Evolutionary conservation across 768 basidiomycete species (phyloP), one percentile per base, ranked within the genome.

Genomic region (Pulveroboletus sp.): DNA sequence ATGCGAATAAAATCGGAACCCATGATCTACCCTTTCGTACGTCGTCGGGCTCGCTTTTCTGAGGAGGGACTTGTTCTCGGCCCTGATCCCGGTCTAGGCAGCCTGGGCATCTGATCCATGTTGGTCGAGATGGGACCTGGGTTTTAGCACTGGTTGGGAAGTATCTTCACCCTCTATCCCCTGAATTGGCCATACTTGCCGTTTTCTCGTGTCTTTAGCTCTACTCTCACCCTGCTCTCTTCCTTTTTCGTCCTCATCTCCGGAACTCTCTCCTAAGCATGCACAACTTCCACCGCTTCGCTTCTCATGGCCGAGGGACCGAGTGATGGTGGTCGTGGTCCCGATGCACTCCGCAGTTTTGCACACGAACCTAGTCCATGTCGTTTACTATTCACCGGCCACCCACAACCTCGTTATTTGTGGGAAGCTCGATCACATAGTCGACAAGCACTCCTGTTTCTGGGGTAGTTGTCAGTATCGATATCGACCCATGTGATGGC

Each of bases 211-310:
- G 27, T 31, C 10, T 11, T 10, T 31, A 9, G 9, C 4, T 31
- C 9, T 4, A 10, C 31, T 31, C 4, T 9, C 31, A 57, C 69
- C 73, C 58, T 75, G 83, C 47, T 17, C 47, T 17, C 50, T 39
- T 2, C 3, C 38, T 8, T 47, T 49, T 4, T 28, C 41, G 8
- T 26, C 35, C n/a, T 13, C 28, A 6, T 9, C 36, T 26, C 28
- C 47, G 8, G 42, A 35, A 9, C 26, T 28, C 8, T 14, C 41
- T 11, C 13, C n/a, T n/a, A n/a, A n/a, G n/a, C n/a, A n/a, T n/a
- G n/a, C 26, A 21, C 21, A 21, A 21, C 21, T 21, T 21, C 21
- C 21, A 21, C 21, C 21, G 21, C 21, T 21, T 21, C n/a, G n/a
- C 21, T 21, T 21, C 21, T 4, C 3, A 36, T 36, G 24, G 37